Evolutionary conservation across 1,139 yeast genomes (phyloP).

Genomic region (Yamadazyma jaroonii): DNA sequence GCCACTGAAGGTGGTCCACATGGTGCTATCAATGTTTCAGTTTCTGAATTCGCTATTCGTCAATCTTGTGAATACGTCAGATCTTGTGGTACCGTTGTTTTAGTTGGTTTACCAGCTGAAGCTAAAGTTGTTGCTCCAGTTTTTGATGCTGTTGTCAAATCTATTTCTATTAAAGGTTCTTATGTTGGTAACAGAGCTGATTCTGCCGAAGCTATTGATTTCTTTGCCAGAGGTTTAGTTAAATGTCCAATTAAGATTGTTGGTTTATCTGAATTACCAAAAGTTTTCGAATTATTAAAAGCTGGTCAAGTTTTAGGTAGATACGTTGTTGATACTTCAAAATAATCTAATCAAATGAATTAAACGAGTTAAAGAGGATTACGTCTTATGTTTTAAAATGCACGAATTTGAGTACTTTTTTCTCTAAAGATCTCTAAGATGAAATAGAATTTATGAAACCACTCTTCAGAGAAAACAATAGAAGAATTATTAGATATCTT

Average conservation of each 20-base stretch:
- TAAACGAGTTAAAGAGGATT: neutral
- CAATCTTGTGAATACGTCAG: conserved; percentile 66
- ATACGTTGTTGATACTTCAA: conserved; percentile 70
- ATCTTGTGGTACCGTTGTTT: conserved; percentile 66
- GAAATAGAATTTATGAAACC: too few relatives aligned
- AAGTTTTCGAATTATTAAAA: conserved; percentile 66
- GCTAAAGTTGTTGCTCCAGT: conserved; percentile 65
- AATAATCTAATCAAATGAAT: conserved; percentile 13
- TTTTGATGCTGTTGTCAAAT: conserved; percentile 63
- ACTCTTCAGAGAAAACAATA: neutral
- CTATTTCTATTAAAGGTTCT: conserved; percentile 65
- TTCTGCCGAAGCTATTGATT: conserved; percentile 72
- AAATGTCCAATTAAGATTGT: conserved; percentile 69
- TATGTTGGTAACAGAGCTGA: conserved; percentile 83
- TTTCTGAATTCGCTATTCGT: conserved; percentile 62
- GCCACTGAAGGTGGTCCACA: conserved; percentile 79
- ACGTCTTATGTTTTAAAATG: neutral
- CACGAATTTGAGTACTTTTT: neutral
- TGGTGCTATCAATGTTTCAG: conserved; percentile 72
- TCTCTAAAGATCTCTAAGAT: neutral
- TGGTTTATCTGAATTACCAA: conserved; percentile 62
- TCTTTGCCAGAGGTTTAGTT: conserved; percentile 67
- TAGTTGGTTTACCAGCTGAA: conserved; percentile 74
- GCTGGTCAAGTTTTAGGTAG: conserved; percentile 71
- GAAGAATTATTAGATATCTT: neutral